Evolutionary conservation across 495 filamentous ascomycete species (phyloP), one percentile per base, ranked within the genome.

Genomic region (Cetradonia linearis): DNA sequence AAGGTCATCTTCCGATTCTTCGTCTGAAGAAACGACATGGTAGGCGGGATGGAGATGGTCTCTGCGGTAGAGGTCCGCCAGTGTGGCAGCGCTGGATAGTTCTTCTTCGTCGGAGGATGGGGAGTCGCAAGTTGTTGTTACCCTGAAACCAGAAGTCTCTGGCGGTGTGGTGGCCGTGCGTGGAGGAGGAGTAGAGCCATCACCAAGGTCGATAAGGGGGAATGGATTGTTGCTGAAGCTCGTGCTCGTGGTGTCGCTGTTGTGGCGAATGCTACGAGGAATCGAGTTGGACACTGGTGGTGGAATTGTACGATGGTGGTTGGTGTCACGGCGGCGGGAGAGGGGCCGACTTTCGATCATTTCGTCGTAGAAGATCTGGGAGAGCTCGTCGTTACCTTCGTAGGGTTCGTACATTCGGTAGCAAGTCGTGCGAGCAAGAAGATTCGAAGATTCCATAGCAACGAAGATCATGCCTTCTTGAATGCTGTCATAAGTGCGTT

Each of bases 401-500:
- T 61, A 72, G 8, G 71, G 69, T 62, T 89, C 90, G 62, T 85
- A 82, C 27, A 93, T 85, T 60, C 89, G 82, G 65, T 92, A 93
- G 50, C 80, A 77, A 11, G 86, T 82, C 7, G 90, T 92, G 54
- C 86, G 80, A 37, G 74, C 76, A 31, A 93, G 71, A 18, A 95
- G 76, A 58, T 92, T 86, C 60, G 91, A 81, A 14, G 81, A 77
- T 20, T 81, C 79, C 91, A 96, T 95, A 6, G 88, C 83, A 40
- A 96, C 79, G 68, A 96, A 95, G 7, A 97, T 81, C 84, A 95
- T 87, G 27, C 92, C 92, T 77, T 94, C 89, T 74, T 91, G 88
- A 52, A 95, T 85, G 55, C 89, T 94, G 65, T 47, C 27, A 20
- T 30, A 1, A 11, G 5, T 1, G 20, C 3, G 38, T 65, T 38